phyloP scores from a whole-genome alignment of 1,284 basidiomycete genomes.

The Apiotrichum akiyoshidainum region DNA sequence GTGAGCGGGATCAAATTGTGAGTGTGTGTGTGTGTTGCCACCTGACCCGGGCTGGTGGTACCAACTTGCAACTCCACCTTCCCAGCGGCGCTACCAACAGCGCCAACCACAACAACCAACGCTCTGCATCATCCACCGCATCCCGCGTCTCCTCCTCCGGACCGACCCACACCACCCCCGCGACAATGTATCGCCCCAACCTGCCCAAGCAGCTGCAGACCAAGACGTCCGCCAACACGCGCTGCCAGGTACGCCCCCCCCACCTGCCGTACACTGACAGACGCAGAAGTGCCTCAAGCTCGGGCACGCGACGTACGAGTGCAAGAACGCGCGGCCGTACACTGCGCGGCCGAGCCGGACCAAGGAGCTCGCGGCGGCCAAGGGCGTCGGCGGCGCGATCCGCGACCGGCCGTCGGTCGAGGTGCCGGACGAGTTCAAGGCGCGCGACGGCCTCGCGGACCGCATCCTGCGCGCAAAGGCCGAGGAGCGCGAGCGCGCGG shows the following conservation, averaged over 20 bases:
- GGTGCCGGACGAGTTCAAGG: conserved; percentile 50
- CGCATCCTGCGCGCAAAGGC: conserved; percentile 48
- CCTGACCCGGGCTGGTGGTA: too few relatives aligned
- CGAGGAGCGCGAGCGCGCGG: conserved; percentile 28
- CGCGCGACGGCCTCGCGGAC: conserved; percentile 40
- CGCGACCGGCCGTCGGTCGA: conserved; percentile 43
- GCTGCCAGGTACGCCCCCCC: conserved; percentile 44
- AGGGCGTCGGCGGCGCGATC: conserved; percentile 21
- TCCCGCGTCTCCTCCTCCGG: not conserved
- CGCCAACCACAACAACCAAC: not conserved
- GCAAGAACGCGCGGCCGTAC: conserved; percentile 45
- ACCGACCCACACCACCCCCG: not conserved
- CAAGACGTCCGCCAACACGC: conserved; percentile 41
- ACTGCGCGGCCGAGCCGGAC: conserved; percentile 43
- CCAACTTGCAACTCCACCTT: too few relatives aligned
- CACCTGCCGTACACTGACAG: not conserved
- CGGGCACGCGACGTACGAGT: conserved; percentile 51
- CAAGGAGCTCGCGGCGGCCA: conserved; percentile 29
- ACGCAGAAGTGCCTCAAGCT: conserved; percentile 45
- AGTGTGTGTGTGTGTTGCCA: too few relatives aligned
- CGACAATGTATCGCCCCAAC: conserved; percentile 8
- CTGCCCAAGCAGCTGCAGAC: conserved; percentile 39
- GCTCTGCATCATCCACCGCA: not conserved
- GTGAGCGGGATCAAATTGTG: too few relatives aligned
- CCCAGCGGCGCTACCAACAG: too few relatives aligned